A percentile compares a stretch with the other conserved stretches of the same genome.
phyloP scores from a whole-genome alignment of 192 early-diverging fungal genomes.

The Gonapodya prolifera region DNA sequence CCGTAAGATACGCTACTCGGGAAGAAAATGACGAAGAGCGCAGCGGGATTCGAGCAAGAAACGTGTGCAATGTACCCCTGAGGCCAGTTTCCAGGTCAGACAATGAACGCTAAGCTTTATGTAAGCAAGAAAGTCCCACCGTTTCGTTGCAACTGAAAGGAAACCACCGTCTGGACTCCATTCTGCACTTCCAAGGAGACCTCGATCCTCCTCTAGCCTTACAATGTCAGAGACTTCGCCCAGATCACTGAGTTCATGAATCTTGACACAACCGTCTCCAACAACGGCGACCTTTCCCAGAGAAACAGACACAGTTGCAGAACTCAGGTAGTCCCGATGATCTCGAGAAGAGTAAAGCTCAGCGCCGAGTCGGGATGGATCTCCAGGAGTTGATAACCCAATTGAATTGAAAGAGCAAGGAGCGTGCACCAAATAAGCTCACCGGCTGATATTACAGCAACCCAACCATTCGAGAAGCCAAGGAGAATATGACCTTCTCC shows the following conservation, averaged over 20 bases:
- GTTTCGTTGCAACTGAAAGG: constrained; percentile 26
- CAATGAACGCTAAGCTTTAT: not conserved
- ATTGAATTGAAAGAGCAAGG: not conserved
- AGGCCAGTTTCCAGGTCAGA: constrained; percentile 1
- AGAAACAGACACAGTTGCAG: constrained; percentile 21
- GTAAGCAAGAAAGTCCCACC: constrained; percentile 10
- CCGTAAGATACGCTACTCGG: constrained; percentile 20
- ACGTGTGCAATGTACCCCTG: constrained; percentile 28
- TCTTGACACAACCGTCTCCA: constrained; percentile 32
- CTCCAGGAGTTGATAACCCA: constrained; percentile 11
- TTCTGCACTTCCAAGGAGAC: constrained; percentile 17
- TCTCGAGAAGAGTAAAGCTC: constrained; percentile 30
- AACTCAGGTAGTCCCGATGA: constrained; percentile 23
- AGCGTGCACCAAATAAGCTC: not conserved
- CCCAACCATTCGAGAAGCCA: constrained; percentile 29
- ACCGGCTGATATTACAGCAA: constrained; percentile 28
- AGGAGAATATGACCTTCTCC: constrained; percentile 28
- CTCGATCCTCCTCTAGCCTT: constrained; percentile 29
- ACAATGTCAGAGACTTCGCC: constrained; percentile 32
- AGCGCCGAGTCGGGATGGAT: constrained; percentile 27
- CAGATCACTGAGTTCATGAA: constrained; percentile 34
- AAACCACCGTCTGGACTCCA: constrained; percentile 38
- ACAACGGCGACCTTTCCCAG: constrained; percentile 27
- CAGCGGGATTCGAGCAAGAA: constrained; percentile 22
- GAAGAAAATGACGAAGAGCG: constrained; percentile 17